Conservation (phyloP, 371 early-diverging fungal species). For the Encephalitozoon intestinalis region DNA sequence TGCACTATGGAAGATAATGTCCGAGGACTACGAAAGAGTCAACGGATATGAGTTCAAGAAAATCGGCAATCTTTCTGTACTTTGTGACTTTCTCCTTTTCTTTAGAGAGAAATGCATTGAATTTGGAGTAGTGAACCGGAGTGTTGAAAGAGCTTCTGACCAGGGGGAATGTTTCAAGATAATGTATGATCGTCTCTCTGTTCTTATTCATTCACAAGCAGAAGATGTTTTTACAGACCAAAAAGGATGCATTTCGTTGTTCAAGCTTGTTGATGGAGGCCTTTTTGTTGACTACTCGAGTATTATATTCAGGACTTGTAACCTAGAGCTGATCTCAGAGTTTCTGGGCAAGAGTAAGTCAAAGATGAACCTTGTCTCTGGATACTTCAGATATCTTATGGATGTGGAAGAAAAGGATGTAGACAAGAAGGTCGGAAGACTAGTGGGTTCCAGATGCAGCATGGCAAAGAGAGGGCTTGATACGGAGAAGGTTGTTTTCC, state of each 20-base stretch:
- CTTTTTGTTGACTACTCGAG: background rate
- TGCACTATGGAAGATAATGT: conserved; percentile 23
- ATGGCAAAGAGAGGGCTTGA: background rate
- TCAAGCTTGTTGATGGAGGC: conserved; percentile 15
- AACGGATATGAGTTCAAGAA: conserved; percentile 1
- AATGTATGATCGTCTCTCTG: background rate
- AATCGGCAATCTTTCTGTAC: background rate
- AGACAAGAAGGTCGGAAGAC: background rate
- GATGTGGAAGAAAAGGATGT: background rate
- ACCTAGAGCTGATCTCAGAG: background rate
- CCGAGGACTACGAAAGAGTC: conserved; percentile 6
- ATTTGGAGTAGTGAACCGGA: background rate
- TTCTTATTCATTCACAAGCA: background rate
- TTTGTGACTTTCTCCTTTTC: conserved; percentile 27
- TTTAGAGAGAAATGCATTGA: background rate
- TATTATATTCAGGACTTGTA: conserved; percentile 1
- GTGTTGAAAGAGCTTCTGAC: background rate
- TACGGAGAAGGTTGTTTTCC: background rate
- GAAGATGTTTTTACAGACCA: conserved; percentile 12
- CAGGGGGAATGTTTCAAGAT: background rate
- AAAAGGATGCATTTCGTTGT: conserved; percentile 9
- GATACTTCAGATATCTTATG: conserved; percentile 17
- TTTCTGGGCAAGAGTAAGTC: conserved; percentile 1
- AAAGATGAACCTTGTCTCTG: background rate
- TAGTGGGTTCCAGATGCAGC: background rate